Evolutionary conservation across 768 basidiomycete species (phyloP), one percentile per base, ranked within the genome.

Genomic region (Auricularia auricula-judae): DNA sequence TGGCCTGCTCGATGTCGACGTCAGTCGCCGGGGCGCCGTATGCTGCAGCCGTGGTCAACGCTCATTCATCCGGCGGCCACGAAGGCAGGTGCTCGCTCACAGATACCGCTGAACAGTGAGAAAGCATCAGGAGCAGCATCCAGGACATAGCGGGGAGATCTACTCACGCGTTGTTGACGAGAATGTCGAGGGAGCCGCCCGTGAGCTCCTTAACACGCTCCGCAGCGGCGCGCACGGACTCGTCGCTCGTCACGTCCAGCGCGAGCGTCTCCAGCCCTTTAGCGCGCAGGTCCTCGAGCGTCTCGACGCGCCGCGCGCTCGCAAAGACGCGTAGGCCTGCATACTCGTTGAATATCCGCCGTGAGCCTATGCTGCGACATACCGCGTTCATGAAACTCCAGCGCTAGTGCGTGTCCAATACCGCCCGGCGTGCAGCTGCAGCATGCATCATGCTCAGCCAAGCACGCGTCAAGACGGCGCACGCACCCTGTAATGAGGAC

Each of bases 321-420:
- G 74, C 74, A 42, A 74, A 70, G n/a, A 75, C 74, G 21, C 67
- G 70, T n/a, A 63, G 62, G 11, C 71, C 72, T 73, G 62, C 2
- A 14, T 34, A 35, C 44, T 36, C 35, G 29, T n/a, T 44, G 10
- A 4, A 2, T 12, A 7, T 62, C 12, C 39, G 10, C 10, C 43
- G 43, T 11, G 11, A 44, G 18, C 18, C 43, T 10, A 10, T 10
- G 11, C 11, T 56, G 39, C 53, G 21, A 65, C 66, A 5, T 16
- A 67, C 68, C 69, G 35, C 60, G 58, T 18, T 64, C 29, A 33
- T 67, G 67, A 62, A 64, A 70, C 62, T 71, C 71, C 33, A 62
- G 62, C 3, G 70, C 71, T 5, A 72, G 63, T 8, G 69, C 71
- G 43, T 67, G 59, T 21, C 71, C 71, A 14, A 72, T 67, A 10